A percentile compares a stretch with the other conserved stretches of the same genome.
Evolutionary conservation across 768 basidiomycete species (phyloP).

Genomic region (Astraeus odoratus): DNA sequence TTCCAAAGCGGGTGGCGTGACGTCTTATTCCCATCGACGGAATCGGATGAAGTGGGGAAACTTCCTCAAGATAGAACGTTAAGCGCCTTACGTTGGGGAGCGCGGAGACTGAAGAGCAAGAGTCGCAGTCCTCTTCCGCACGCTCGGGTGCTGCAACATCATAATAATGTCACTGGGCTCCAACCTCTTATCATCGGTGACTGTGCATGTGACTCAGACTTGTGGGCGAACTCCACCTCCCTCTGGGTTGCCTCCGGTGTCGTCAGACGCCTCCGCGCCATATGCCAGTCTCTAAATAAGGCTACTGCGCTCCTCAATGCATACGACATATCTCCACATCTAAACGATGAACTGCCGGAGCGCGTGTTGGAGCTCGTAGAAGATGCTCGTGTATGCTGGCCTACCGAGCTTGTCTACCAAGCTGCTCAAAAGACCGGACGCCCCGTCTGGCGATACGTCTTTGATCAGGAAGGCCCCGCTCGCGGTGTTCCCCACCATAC

Average conservation of each 20-base stretch:
- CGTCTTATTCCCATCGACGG: constrained; percentile 29
- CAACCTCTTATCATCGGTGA: constrained; percentile 78
- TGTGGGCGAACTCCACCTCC: constrained; percentile 55
- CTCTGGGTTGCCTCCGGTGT: constrained; percentile 57
- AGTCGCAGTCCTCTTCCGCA: constrained; percentile 26
- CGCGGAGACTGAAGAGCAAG: constrained; percentile 14
- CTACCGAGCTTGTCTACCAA: constrained; percentile 56
- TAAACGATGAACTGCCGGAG: constrained; percentile 60
- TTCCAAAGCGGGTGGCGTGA: constrained; percentile 56
- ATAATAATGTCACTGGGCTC: constrained; percentile 9
- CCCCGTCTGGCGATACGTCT: constrained; percentile 75
- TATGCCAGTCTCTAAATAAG: constrained; percentile 63
- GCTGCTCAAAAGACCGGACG: constrained; percentile 44
- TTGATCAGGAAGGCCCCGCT: constrained; percentile 72
- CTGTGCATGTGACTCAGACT: constrained; percentile 53
- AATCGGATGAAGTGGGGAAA: constrained; percentile 14
- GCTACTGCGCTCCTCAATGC: constrained; percentile 56
- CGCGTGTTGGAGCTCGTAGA: constrained; percentile 68
- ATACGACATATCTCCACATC: constrained; percentile 63
- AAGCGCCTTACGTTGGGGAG: constrained; percentile 19
- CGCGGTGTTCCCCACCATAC: constrained; percentile 62
- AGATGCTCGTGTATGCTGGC: constrained; percentile 72
- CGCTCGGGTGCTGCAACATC: constrained; percentile 5
- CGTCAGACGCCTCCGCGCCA: constrained; percentile 62
- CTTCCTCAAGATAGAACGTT: constrained; percentile 11